Base-by-base conservation (phyloP, 106 monocot genomes). In the Platanthera zijinensis region DNA sequence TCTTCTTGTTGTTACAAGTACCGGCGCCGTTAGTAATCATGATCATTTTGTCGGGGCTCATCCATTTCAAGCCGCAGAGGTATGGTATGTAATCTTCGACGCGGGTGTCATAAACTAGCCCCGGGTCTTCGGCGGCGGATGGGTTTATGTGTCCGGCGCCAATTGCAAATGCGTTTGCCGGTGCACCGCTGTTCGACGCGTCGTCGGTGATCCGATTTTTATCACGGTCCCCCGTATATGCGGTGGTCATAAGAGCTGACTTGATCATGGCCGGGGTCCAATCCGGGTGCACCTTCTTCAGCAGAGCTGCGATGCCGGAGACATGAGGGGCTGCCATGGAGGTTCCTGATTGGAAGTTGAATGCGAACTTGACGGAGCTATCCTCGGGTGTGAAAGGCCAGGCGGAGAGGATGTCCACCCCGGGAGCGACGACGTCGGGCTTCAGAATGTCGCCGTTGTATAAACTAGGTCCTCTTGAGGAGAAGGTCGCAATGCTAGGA, bases 251-350 rank as follows among this genome's bases (percentile, higher is more conserved):
- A 46, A 81, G 76, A 6, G 81, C 81, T 1, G 81, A 81, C 69
- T 81, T 81, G 67, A 81, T 81, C 8, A 56, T 69, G 3, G 81
- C 81, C 0, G 81, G 81, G n/a, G 81, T 76, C 81, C 81, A 81
- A 15, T 81, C 81, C 0, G 69, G 75, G 19, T 81, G 81, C 9
- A 28, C 1, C 18, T 48, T 75, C 13, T 70, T 76, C 3, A 81
- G 56, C 6, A 81, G 54, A 0, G 81, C 81, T 0, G 70, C 81
- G 2, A 81, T 21, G 2, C 81, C 76, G 10, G 64, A 45, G 2
- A 81, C 69, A 39, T 81, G 80, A 1, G 80, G 75, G 2, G 80
- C 51, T 0, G 75, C 51, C 68, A 75, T 67, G 6, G 80, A 80
- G 0, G 80, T 75, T 10, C 80, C 80, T n/a, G 7, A 17, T 48